Evolutionary conservation across 1,139 yeast genomes (phyloP), one percentile per base, ranked within the genome.

Genomic region (Taphrina deformans): DNA sequence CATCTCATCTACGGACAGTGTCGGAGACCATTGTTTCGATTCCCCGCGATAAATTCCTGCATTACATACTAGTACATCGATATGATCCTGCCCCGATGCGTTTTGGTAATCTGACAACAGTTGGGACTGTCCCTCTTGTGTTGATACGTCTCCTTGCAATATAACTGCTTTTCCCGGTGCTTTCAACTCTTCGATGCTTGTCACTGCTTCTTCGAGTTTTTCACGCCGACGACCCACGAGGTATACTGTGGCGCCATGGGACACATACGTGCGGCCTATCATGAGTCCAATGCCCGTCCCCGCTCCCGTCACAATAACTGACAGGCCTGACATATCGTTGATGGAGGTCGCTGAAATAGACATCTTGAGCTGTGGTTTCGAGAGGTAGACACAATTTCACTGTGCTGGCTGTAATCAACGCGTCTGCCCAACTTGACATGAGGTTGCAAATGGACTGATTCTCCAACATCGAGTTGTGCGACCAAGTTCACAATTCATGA

Each of bases 181-280:
- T 3, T 29, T 23, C 29, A 45, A 14, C 1, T 26, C 44, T 21
- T 29, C 27, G 14, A 55, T 33, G 18, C 29, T 9, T 16, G 35
- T 5, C 10, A 21, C 6, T 5, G 71, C 68, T 26, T 64, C 66
- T 26, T 69, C 68, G 41, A 69, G 62, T 5, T 62, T 62, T n/a
- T 53, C 58, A n/a, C 62, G 50, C 5, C 71, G 69, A 4, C 71
- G 70, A 41, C 71, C 71, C 26, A 67, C 55, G 46, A 69, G 69
- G 61, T 69, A 69, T 27, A 69, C 71, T n/a, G 58, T 67, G 23
- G 71, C 71, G n/a, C 71, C 71, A 48, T 69, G 68, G 44, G 68
- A 58, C 44, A 62, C 70, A 35, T 68, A 65, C 5, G 69, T 69
- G 12, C 67, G 65, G 14, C 71, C 68, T 66, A 69, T 69, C 69